These are phyloP conservation scores for Colletotrichum siamense DNA, from an alignment of 2,329 filamentous ascomycete genomes.

Conservation along the genomic window DNA sequence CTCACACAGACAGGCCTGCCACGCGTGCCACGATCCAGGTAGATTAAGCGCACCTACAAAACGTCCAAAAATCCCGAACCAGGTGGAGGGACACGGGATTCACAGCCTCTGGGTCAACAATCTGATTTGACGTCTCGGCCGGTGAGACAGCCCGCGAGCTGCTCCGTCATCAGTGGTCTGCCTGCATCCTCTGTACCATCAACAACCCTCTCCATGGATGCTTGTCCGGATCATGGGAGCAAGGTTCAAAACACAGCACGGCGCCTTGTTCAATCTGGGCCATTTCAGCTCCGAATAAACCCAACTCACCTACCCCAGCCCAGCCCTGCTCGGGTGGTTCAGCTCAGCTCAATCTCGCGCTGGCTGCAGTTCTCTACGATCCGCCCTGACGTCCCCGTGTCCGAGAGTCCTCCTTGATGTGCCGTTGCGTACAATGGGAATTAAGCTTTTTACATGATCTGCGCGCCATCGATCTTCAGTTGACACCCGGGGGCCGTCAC, in stretches of 20 bases:
- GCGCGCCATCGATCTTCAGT: conserved; percentile 5
- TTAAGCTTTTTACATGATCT: conserved; percentile 11
- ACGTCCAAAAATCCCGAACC: not conserved
- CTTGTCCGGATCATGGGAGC: not conserved
- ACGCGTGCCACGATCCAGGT: not conserved
- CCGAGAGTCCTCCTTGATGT: not conserved
- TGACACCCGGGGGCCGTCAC: not conserved
- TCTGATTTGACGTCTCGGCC: not conserved
- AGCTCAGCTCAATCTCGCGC: not conserved
- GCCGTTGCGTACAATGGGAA: not conserved
- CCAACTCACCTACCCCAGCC: not conserved
- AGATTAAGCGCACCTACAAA: not conserved
- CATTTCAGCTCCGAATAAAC: not conserved
- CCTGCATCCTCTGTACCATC: not conserved
- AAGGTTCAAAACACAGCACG: not conserved
- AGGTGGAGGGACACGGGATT: not conserved
- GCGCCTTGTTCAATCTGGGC: not conserved
- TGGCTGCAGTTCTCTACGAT: not conserved
- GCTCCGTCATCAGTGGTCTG: not conserved
- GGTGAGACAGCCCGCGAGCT: not conserved
- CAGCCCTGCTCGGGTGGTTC: not conserved
- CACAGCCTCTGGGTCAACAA: not conserved
- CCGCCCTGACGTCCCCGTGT: not conserved
- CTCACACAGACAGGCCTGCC: not conserved
- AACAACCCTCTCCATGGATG: not conserved